Evolutionary conservation across 352 stramenopile species (phyloP).

Genomic region (Phytopythium montanum): DNA sequence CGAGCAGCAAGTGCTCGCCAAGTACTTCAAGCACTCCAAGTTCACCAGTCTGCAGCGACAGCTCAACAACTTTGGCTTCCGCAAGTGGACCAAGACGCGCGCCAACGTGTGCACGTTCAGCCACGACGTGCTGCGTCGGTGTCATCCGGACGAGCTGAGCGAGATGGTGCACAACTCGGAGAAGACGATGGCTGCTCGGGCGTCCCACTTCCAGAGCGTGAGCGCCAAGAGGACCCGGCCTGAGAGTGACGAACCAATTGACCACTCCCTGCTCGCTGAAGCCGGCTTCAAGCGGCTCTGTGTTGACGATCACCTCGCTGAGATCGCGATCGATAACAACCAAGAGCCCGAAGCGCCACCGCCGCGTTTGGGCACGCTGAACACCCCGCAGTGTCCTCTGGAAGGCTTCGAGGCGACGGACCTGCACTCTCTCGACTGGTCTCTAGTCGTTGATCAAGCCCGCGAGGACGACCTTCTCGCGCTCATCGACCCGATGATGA

Average conservation of each 20-base stretch:
- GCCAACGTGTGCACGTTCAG: constrained; percentile 64
- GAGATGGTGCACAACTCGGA: constrained; percentile 18
- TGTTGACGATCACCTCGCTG: not conserved
- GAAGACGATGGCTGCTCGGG: constrained; percentile 11
- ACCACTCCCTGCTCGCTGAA: too few relatives aligned
- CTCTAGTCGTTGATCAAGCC: constrained; percentile 16
- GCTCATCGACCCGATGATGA: constrained; percentile 21
- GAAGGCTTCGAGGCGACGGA: constrained; percentile 14
- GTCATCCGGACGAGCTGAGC: constrained; percentile 22
- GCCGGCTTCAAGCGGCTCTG: not conserved
- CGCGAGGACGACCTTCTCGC: constrained; percentile 21
- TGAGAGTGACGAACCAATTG: not conserved
- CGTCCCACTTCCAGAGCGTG: not conserved
- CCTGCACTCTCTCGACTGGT: constrained; percentile 22
- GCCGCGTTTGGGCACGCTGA: not conserved
- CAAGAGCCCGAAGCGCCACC: not conserved
- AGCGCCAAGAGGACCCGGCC: not conserved
- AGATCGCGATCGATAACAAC: not conserved
- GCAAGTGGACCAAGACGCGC: constrained; percentile 74
- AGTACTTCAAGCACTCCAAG: constrained; percentile 91
- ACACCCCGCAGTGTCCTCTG: not conserved
- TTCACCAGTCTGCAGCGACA: constrained; percentile 90
- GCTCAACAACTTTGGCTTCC: constrained; percentile 91
- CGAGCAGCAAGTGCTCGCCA: constrained; percentile 80
- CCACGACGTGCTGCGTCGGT: constrained; percentile 55